Percentiles rank a stretch among this genome's conserved stretches.
Conservation (phyloP, 2,329 filamentous ascomycete genomes). For the Botrytis galanthina region DNA sequence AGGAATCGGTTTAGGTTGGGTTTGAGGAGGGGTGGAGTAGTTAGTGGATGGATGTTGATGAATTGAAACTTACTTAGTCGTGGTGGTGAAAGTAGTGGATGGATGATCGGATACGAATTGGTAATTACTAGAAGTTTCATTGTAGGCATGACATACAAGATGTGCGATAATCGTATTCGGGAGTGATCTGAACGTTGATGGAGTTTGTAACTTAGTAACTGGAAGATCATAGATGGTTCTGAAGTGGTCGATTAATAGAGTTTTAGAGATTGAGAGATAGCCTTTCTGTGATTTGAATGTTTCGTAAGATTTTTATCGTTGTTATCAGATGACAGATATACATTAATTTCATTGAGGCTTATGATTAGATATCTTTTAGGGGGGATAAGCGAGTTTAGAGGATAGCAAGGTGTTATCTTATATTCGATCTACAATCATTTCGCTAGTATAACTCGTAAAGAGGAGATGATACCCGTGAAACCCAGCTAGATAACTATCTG, state of each 20-base stretch:
- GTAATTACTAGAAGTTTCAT: not conserved
- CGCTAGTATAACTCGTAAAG: not conserved
- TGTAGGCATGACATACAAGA: not conserved
- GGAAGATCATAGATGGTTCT: not conserved
- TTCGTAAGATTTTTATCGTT: not conserved
- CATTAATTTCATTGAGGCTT: not conserved
- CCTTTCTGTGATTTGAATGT: not conserved
- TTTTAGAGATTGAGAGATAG: not conserved
- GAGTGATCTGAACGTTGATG: too few relatives aligned
- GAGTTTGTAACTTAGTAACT: not conserved
- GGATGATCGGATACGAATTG: not conserved
- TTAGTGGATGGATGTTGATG: not conserved
- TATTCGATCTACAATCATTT: not conserved
- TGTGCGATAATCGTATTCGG: not conserved
- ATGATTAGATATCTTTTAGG: not conserved
- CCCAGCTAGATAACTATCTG: not conserved
- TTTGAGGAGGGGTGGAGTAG: too few relatives aligned
- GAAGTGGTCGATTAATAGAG: not conserved
- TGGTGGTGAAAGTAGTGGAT: not conserved
- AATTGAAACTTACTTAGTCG: not conserved
- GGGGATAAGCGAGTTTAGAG: not conserved
- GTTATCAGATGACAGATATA: not conserved
- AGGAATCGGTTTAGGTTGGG: too few relatives aligned
- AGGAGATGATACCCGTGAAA: fast-evolving
- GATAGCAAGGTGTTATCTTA: not conserved